Percentiles rank a stretch among this genome's conserved stretches.
Evolutionary conservation across 2,329 filamentous ascomycete species (phyloP).

Genomic region (Calonectria pseudoturangicola): DNA sequence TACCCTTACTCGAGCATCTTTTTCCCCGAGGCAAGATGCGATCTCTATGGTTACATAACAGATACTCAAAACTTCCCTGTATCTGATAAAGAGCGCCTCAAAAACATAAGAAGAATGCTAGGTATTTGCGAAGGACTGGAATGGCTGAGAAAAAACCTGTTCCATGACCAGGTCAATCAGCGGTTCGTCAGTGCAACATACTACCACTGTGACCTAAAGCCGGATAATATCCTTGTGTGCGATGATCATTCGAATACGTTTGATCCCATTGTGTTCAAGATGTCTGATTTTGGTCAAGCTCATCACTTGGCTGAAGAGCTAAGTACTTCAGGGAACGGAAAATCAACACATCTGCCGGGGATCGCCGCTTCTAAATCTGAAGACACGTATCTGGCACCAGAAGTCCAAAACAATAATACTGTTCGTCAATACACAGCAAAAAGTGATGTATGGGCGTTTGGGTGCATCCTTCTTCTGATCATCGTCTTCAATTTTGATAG

Average conservation of each 20-base stretch:
- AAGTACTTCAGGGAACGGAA: neutral
- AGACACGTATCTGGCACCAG: neutral
- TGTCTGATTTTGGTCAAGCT: conserved; percentile 8
- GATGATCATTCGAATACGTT: neutral
- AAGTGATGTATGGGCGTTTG: conserved; percentile 8
- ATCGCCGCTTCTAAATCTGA: neutral
- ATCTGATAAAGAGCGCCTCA: neutral
- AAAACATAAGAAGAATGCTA: conserved; percentile 1
- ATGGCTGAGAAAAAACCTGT: neutral
- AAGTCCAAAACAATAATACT: neutral
- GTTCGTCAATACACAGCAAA: neutral
- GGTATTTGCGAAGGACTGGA: neutral
- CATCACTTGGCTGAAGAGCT: conserved; percentile 1
- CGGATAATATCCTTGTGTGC: neutral
- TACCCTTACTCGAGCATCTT: neutral
- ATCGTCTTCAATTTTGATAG: neutral
- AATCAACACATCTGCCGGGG: neutral
- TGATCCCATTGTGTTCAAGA: neutral
- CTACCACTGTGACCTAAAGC: conserved; percentile 10
- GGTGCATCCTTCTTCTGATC: neutral
- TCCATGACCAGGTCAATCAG: neutral
- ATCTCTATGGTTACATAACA: neutral
- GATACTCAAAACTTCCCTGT: neutral
- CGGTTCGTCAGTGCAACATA: conserved; percentile 4
- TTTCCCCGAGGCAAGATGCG: conserved; percentile 3